Evolutionary conservation across 2,329 filamentous ascomycete species (phyloP).

Genomic region (Canariomyces notabilis): DNA sequence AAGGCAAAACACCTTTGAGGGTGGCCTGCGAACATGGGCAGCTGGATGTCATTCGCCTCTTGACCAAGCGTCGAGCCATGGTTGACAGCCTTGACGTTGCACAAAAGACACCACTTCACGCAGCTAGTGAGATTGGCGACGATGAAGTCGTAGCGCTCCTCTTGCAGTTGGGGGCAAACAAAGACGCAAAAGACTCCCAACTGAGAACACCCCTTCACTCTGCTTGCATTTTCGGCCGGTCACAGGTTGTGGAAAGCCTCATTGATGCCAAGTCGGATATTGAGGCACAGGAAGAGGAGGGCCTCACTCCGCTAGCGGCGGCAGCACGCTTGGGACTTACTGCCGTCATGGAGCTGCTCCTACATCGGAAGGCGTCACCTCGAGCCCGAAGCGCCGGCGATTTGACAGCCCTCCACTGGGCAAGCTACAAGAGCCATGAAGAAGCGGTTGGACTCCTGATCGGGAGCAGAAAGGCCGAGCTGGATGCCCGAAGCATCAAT

Average conservation of each 20-base stretch:
- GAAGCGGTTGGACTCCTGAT: slow-evolving; percentile 4
- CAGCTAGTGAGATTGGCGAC: slow-evolving; percentile 1
- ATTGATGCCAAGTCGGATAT: slow-evolving; percentile 4
- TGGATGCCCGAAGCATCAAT: slow-evolving; percentile 7
- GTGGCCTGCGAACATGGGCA: slow-evolving; percentile 5
- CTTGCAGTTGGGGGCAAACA: slow-evolving; percentile 1
- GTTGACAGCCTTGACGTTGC: background rate
- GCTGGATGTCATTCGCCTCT: slow-evolving; percentile 3
- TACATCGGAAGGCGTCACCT: slow-evolving; percentile 5
- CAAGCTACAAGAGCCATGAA: slow-evolving; percentile 9
- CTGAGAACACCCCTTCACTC: slow-evolving; percentile 6
- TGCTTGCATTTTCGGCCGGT: background rate
- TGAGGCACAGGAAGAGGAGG: slow-evolving; percentile 5
- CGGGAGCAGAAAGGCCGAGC: slow-evolving; percentile 3
- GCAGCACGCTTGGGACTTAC: slow-evolving; percentile 1
- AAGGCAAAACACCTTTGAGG: slow-evolving; percentile 1
- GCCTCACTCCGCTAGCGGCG: slow-evolving; percentile 1
- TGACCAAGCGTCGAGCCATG: slow-evolving; percentile 5
- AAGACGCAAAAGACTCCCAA: slow-evolving; percentile 4
- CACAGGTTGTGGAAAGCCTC: background rate
- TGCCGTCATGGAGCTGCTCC: slow-evolving; percentile 4
- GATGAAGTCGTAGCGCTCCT: slow-evolving; percentile 2
- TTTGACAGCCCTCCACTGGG: slow-evolving; percentile 7
- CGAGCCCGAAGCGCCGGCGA: slow-evolving; percentile 2
- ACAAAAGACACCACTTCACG: slow-evolving; percentile 2